A percentile compares a stretch with the other conserved stretches of the same genome.
Conservation (phyloP, 2,329 filamentous ascomycete genomes). For the Xylariaceae sp. region DNA sequence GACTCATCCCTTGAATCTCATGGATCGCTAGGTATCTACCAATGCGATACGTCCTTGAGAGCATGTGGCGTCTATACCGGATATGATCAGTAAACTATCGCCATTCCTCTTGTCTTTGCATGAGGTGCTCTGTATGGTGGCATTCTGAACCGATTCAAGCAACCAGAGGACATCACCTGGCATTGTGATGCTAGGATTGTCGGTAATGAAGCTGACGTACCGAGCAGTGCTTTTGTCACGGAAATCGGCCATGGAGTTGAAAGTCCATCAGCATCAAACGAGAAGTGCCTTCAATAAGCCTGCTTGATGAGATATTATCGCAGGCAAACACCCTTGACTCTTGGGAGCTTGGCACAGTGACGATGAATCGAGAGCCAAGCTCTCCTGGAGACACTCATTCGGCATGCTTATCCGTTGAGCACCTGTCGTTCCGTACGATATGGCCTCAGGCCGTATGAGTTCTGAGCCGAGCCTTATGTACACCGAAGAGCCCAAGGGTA, state of each 20-base stretch:
- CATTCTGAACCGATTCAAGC: no score
- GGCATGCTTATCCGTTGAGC: not conserved
- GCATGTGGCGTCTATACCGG: no score
- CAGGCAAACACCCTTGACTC: not conserved
- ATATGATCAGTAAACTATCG: no score
- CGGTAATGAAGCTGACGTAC: not conserved
- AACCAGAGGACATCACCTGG: not conserved
- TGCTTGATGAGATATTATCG: not conserved
- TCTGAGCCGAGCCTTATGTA: no score
- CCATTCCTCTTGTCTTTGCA: no score
- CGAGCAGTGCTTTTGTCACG: not conserved
- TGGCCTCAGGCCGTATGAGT: no score
- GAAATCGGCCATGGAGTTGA: not conserved
- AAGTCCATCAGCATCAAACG: not conserved
- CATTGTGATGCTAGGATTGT: not conserved
- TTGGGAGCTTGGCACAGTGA: not conserved
- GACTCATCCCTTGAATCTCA: no score
- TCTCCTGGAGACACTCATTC: not conserved
- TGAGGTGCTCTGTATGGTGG: no score
- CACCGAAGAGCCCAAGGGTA: no score
- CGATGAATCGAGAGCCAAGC: not conserved
- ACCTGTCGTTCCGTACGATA: not conserved
- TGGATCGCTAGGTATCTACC: no score
- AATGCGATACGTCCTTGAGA: no score
- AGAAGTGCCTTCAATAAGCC: not conserved